Evolutionary conservation across 2,329 filamentous ascomycete genomes (phyloP).

Genomic region (Xylaria polymorpha): DNA sequence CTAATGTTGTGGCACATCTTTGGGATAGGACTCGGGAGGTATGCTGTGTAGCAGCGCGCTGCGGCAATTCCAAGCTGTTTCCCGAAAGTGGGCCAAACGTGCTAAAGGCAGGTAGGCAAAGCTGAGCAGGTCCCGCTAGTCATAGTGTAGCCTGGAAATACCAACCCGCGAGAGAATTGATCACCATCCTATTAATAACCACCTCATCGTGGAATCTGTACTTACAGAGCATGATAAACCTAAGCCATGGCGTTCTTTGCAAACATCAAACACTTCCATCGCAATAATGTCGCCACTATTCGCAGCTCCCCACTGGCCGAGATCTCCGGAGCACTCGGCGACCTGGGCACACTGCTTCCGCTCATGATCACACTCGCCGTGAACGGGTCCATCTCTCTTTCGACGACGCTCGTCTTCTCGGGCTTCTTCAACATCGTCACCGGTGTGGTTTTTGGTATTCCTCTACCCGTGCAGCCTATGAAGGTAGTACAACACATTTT

Average conservation of each 20-base stretch:
- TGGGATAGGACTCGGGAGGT: not conserved
- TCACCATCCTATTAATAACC: slow-evolving; percentile 1
- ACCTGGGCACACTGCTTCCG: slow-evolving; percentile 78
- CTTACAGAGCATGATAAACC: not conserved
- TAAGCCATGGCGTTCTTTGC: slow-evolving; percentile 44
- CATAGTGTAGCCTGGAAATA: not conserved
- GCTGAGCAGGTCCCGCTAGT: slow-evolving; percentile 3
- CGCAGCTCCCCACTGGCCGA: slow-evolving; percentile 69
- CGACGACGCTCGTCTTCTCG: slow-evolving; percentile 87
- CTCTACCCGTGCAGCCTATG: slow-evolving; percentile 91
- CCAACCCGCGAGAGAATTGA: not conserved
- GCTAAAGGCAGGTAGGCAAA: not conserved
- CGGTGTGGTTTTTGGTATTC: slow-evolving; percentile 85
- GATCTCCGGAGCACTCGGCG: slow-evolving; percentile 85
- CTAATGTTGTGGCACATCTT: not conserved
- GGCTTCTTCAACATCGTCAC: slow-evolving; percentile 88
- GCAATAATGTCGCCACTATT: slow-evolving; percentile 63
- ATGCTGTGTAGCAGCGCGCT: not conserved
- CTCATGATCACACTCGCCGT: slow-evolving; percentile 84
- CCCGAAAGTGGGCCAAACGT: slow-evolving; percentile 4
- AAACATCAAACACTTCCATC: slow-evolving; percentile 52
- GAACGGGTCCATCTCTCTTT: slow-evolving; percentile 81
- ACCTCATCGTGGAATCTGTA: slow-evolving; percentile 14
- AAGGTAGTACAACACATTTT: slow-evolving; percentile 57
- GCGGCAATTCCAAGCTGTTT: not conserved